Percentiles rank a stretch among this genome's conserved stretches.
Conservation (phyloP, 495 filamentous ascomycete species). For the Aspergillus conjunctus region DNA sequence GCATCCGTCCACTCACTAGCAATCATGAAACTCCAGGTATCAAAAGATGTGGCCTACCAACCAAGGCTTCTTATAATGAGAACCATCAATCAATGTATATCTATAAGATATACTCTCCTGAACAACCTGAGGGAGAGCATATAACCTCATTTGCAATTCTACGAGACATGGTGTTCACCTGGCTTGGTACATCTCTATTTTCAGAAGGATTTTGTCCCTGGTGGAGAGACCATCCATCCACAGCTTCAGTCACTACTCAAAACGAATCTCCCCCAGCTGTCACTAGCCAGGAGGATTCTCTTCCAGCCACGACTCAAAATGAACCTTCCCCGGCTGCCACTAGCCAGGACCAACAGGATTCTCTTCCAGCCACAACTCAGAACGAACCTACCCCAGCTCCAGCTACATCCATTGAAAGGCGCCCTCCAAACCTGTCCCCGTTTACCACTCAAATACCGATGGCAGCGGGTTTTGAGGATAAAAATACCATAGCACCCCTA, state of each 20-base stretch:
- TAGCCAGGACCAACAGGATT: too few species aligned
- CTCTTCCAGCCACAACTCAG: too few species aligned
- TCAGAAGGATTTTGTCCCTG: neutral
- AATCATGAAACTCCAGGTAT: neutral
- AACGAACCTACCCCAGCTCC: too few species aligned
- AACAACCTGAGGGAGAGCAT: neutral
- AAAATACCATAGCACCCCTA: neutral
- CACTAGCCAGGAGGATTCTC: too few species aligned
- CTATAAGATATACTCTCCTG: neutral
- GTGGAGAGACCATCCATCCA: neutral
- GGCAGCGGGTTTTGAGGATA: neutral
- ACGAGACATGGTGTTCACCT: neutral
- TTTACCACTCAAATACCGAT: neutral
- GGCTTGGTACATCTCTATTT: neutral
- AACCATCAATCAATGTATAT: neutral
- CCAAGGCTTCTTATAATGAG: neutral
- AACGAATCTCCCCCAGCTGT: neutral
- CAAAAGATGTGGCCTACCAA: neutral
- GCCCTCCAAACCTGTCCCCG: neutral
- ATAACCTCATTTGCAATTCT: neutral
- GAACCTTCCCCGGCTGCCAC: too few species aligned
- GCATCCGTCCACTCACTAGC: too few species aligned
- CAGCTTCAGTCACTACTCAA: neutral
- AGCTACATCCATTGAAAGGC: neutral
- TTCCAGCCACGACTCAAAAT: too few species aligned